Evolutionary conservation across 2,329 filamentous ascomycete species (phyloP), one percentile per base, ranked within the genome.

Genomic region (Graphiopsis chlorocephala): DNA sequence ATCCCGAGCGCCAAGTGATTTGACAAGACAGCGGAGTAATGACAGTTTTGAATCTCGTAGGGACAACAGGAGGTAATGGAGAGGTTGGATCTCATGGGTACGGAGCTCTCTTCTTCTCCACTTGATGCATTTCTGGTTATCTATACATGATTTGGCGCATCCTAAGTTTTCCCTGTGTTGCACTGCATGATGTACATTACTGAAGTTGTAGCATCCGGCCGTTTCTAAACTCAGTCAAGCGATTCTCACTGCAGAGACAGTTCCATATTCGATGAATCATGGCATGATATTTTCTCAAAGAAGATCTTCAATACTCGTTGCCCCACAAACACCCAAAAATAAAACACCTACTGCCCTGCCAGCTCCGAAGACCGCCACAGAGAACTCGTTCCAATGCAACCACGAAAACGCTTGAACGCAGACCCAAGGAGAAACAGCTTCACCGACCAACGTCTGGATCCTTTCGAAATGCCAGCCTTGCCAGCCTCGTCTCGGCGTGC

Each of bases 31-130:
- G 38, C 23, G 60, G 11, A 62, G 60, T 33, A 48, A 62, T 25
- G 60, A 62, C 10, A 62, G 60, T 31, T 62, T 55, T 25, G 60
- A 62, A 35, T 23, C 48, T 12, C 48, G 60, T 35, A 55, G 60
- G 10, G 60, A 62, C 6, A 26, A 28, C 17, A 62, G 60, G 25
- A 53, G 60, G 23, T 42, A 23, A 7, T 62, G 48, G 55, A n/a
- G 33, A 6, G 11, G 12, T 26, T 17, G 23, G 8, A 1, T 20
- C 11, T 11, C 38, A 11, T 12, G 38, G 38, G 38, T 12, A 45
- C n/a, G 38, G 38, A 45, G 38, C 38, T 45, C 8, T 45, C 38
- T 45, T n/a, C n/a, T 4, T 45, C 38, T 45, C 38, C n/a, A 20
- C 38, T 45, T n/a, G 38, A 23, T 45, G 38, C 38, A 45, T 12